Evolutionary conservation across 2,329 filamentous ascomycete species (phyloP).

Genomic region (Trichoderma sp.): DNA sequence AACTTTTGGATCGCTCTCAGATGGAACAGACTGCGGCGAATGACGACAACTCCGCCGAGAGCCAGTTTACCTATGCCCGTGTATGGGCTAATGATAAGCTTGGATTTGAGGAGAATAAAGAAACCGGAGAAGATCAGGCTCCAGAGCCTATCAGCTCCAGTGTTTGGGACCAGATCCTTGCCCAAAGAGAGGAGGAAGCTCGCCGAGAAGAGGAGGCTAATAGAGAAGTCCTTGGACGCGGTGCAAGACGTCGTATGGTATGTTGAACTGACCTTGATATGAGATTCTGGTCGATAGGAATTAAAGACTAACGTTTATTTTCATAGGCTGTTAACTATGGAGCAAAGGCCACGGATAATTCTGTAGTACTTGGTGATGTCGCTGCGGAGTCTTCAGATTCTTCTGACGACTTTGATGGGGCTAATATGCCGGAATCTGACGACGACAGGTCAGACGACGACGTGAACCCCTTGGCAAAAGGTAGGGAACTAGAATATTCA

Average conservation of each 20-base stretch:
- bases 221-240: constrained; percentile 77
- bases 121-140: constrained; percentile 49
- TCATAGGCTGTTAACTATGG: constrained; percentile 37
- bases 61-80: constrained; percentile 82
- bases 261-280: constrained; percentile 19
- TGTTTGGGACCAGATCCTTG: constrained; percentile 88
- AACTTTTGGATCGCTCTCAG: constrained; percentile 81
- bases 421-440: constrained; percentile 26
- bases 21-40: constrained; percentile 67
- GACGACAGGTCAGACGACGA: constrained; percentile 32
- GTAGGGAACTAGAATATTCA: constrained; percentile 33
- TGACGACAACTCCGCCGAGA: constrained; percentile 64
- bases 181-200: constrained; percentile 75
- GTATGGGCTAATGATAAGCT: constrained; percentile 86
- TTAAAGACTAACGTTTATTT: constrained; percentile 21
- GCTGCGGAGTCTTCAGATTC: constrained; percentile 32
- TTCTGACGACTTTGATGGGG: constrained; percentile 35
- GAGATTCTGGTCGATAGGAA: neutral
- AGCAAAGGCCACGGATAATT: constrained; percentile 24
- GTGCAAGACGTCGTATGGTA: constrained; percentile 64
- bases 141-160: constrained; percentile 58
- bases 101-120: constrained; percentile 60
- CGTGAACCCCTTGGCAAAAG: constrained; percentile 28
- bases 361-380: constrained; percentile 26
- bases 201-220: constrained; percentile 65